A percentile compares a stretch with the other conserved stretches of the same genome.
Evolutionary conservation across 192 early-diverging fungal genomes (phyloP).

Genomic region (Mortierella claussenii): DNA sequence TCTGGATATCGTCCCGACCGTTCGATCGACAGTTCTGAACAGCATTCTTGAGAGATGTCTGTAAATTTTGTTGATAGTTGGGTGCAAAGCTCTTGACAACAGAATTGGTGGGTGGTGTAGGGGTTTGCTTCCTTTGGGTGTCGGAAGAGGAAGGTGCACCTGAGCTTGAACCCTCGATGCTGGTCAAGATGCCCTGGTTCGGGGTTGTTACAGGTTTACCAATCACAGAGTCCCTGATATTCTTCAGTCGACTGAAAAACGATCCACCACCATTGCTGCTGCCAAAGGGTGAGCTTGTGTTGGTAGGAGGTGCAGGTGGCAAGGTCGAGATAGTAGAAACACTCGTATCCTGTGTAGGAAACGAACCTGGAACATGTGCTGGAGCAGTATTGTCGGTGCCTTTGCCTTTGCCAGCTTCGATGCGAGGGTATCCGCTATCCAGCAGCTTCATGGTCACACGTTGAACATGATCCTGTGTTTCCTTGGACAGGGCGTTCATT

Average conservation of each 20-base stretch:
- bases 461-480: constrained; percentile 61
- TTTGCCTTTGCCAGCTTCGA: constrained; percentile 12
- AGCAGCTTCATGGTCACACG: constrained; percentile 70
- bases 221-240: constrained; percentile 29
- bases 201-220: constrained; percentile 11
- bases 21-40: constrained; percentile 49
- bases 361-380: constrained; percentile 27
- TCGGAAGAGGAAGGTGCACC: background rate
- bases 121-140: constrained; percentile 1
- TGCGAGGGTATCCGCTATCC: constrained; percentile 66
- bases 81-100: constrained; percentile 40
- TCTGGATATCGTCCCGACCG: constrained; percentile 32
- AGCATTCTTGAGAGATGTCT: constrained; percentile 29
- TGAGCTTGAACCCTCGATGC: constrained; percentile 13
- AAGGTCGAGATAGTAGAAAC: constrained; percentile 46
- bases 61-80: constrained; percentile 40
- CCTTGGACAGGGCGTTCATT: constrained; percentile 58
- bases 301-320: constrained; percentile 10
- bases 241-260: constrained; percentile 39
- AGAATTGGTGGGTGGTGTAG: constrained; percentile 19
- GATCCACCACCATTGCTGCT: constrained; percentile 13
- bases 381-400: background rate
- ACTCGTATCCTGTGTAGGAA: constrained; percentile 19
- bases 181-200: constrained; percentile 5
- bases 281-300: background rate